Conservation (phyloP, 768 basidiomycete genomes). For the Xerocomellus dryophilus region DNA sequence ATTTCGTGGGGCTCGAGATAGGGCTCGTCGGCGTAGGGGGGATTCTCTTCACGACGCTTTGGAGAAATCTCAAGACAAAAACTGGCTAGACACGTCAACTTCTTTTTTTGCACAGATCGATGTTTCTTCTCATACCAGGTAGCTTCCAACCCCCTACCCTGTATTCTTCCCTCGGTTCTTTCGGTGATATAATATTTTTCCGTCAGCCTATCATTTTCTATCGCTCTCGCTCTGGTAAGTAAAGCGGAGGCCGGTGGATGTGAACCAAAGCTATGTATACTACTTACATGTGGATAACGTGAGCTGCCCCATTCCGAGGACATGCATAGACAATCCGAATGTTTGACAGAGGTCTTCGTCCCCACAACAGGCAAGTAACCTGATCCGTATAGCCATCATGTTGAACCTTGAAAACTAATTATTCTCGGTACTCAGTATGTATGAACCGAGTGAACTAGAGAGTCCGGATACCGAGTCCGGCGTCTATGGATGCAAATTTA, state of each 20-base stretch:
- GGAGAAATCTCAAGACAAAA: slow-evolving; percentile 65
- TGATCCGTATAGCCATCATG: neutral
- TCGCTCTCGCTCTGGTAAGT: neutral
- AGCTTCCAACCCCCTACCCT: neutral
- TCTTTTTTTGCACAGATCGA: neutral
- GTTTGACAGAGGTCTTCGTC: neutral
- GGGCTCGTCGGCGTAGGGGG: slow-evolving; percentile 57
- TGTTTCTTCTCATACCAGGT: neutral
- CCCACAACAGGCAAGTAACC: neutral
- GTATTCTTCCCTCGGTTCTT: neutral
- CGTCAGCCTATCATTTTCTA: neutral
- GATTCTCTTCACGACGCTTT: slow-evolving; percentile 51
- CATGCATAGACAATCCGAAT: neutral
- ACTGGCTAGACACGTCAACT: slow-evolving; percentile 40
- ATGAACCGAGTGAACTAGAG: neutral
- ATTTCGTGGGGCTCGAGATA: slow-evolving; percentile 58
- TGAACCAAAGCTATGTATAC: neutral
- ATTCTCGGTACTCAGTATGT: neutral
- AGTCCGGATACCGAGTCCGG: neutral
- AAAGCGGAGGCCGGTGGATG: slow-evolving; percentile 3
- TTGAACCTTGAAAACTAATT: neutral
- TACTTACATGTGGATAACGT: neutral
- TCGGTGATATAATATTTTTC: neutral
- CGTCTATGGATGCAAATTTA: neutral
- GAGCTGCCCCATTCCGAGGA: neutral